Evolutionary conservation across 2,329 filamentous ascomycete species (phyloP).

Genomic region (Diatrype stigma): DNA sequence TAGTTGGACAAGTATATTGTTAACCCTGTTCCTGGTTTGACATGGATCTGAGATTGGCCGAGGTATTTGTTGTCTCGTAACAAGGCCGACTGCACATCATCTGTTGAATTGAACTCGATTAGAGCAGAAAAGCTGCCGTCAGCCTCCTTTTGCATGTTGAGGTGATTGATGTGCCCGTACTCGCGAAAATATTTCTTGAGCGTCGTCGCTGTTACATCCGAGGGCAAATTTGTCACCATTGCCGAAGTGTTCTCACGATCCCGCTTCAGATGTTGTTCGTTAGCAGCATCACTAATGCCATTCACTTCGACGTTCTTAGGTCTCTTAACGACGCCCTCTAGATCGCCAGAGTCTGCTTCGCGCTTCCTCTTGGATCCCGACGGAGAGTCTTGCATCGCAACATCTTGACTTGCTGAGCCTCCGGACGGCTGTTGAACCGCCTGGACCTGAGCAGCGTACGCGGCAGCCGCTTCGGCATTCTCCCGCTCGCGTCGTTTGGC

Average conservation of each 20-base stretch:
- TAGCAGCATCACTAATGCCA: slow-evolving; percentile 25
- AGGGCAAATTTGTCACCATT: slow-evolving; percentile 73
- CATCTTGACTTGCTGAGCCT: slow-evolving; percentile 20
- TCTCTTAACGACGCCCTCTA: slow-evolving; percentile 61
- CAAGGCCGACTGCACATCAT: slow-evolving; percentile 78
- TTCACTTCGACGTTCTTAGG: slow-evolving; percentile 44
- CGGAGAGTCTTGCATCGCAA: slow-evolving; percentile 31
- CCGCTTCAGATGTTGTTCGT: slow-evolving; percentile 55
- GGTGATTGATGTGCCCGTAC: slow-evolving; percentile 77
- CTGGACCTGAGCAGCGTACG: slow-evolving; percentile 37
- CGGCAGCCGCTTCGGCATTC: slow-evolving; percentile 54
- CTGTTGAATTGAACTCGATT: slow-evolving; percentile 77
- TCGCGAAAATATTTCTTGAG: slow-evolving; percentile 88
- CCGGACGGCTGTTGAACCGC: slow-evolving; percentile 32
- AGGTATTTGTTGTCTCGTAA: slow-evolving; percentile 79
- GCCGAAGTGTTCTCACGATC: slow-evolving; percentile 89
- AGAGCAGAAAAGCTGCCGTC: slow-evolving; percentile 64
- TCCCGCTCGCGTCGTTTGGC: slow-evolving; percentile 63
- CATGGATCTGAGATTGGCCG: slow-evolving; percentile 66
- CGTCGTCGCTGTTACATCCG: slow-evolving; percentile 63
- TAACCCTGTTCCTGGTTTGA: slow-evolving; percentile 69
- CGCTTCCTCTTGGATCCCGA: slow-evolving; percentile 68
- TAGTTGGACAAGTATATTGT: slow-evolving; percentile 93
- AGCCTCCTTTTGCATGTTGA: slow-evolving; percentile 63
- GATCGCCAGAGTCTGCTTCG: slow-evolving; percentile 49